A percentile compares a stretch with the other conserved stretches of the same genome.
Conservation (phyloP, 305 asterid genomes). For the Stenogyne calaminthoides region DNA sequence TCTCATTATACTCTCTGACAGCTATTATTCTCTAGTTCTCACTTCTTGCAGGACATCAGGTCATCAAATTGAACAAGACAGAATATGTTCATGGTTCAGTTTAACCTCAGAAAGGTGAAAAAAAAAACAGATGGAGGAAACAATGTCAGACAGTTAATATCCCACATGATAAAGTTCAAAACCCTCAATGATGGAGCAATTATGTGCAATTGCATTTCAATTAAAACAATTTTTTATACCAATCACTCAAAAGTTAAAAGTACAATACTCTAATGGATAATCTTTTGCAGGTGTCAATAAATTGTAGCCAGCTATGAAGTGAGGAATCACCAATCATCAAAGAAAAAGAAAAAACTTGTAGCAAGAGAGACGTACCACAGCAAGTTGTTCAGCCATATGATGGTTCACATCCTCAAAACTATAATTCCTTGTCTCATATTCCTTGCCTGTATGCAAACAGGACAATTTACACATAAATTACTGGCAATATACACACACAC, state of each 20-base stretch:
- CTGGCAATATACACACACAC: neutral
- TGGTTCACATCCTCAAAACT: slow-evolving; percentile 93
- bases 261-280: neutral
- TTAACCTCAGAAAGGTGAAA: neutral
- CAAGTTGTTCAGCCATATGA: slow-evolving; percentile 86
- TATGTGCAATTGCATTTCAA: neutral
- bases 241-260: neutral
- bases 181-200: neutral
- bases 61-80: neutral
- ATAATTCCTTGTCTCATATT: slow-evolving; percentile 91
- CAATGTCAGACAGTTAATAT: neutral
- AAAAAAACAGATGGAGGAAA: neutral
- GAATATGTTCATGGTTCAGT: neutral
- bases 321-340: slow-evolving; percentile 11
- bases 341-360: slow-evolving; percentile 28
- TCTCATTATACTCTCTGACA: neutral
- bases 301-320: neutral
- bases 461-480: slow-evolving; percentile 26
- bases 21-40: neutral
- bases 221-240: neutral
- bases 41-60: neutral
- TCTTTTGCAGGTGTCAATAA: neutral
- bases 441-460: slow-evolving; percentile 69
- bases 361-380: slow-evolving; percentile 55
- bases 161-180: neutral